A percentile compares a stretch with the other conserved stretches of the same genome.
phyloP scores from a whole-genome alignment of 768 basidiomycete species.

The Lepiota subincarnata region DNA sequence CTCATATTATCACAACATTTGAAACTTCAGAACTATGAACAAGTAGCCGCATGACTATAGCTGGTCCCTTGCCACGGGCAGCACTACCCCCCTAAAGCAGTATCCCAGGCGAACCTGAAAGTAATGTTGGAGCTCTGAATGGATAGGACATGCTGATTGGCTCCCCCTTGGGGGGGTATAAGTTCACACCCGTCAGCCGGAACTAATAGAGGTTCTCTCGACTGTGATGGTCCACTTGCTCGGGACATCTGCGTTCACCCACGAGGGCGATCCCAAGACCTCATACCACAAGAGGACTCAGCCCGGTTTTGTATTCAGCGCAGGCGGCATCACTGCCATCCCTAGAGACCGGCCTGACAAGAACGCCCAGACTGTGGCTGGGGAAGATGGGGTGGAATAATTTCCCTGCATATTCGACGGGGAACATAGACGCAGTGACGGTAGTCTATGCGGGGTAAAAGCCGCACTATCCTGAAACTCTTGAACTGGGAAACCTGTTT shows the following conservation, averaged over 20 bases:
- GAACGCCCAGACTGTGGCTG: no score
- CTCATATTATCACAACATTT: no score
- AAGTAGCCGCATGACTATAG: not conserved
- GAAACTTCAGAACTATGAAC: no score
- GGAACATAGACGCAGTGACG: no score
- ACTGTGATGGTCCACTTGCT: slow-evolving; percentile 2
- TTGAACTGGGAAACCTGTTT: not conserved
- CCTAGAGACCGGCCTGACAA: no score
- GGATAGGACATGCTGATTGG: not conserved
- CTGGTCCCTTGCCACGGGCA: no score
- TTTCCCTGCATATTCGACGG: no score
- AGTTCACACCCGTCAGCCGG: slow-evolving; percentile 2
- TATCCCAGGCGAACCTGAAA: not conserved
- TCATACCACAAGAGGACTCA: not conserved
- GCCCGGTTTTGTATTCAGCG: not conserved
- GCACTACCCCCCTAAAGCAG: not conserved
- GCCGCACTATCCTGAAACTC: not conserved
- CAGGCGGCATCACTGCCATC: not conserved
- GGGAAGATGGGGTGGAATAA: no score
- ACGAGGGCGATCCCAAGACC: not conserved
- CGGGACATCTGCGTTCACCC: not conserved
- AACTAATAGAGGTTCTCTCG: not conserved
- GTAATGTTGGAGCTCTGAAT: not conserved
- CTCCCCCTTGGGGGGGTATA: not conserved
- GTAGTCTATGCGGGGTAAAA: no score